phyloP scores from a whole-genome alignment of 192 early-diverging fungal genomes.

The Coemansia sp. region DNA sequence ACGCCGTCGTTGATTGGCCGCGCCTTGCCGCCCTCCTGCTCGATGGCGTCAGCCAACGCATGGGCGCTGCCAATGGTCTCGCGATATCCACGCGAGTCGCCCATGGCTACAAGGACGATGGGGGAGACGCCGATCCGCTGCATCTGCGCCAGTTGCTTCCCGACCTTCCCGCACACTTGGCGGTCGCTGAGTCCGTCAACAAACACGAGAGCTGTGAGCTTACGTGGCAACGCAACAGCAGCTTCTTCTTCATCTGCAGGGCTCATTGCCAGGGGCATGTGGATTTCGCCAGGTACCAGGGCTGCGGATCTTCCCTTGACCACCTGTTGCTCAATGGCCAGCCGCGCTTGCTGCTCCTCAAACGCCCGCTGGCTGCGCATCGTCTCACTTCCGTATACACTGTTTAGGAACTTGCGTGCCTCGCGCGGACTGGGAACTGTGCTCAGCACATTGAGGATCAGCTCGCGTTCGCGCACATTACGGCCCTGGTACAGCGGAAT shows the following conservation, averaged over 20 bases:
- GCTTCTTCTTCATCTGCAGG: conserved; percentile 1
- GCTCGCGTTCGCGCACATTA: conserved; percentile 35
- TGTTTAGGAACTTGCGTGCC: conserved; percentile 52
- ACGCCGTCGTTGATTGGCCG: conserved; percentile 68
- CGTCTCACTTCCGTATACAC: conserved; percentile 43
- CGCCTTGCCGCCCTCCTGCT: conserved; percentile 68
- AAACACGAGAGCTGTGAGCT: conserved; percentile 36
- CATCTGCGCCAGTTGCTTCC: conserved; percentile 53
- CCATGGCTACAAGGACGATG: conserved; percentile 22
- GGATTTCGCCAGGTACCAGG: conserved; percentile 27
- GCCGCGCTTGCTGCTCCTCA: conserved; percentile 35
- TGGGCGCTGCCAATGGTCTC: conserved; percentile 21
- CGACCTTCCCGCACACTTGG: conserved; percentile 10
- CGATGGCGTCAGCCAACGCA: conserved; percentile 65
- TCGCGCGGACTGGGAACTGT: conserved; percentile 52
- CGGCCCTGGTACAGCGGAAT: neutral
- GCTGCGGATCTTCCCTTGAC: conserved; percentile 1
- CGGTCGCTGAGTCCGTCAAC: conserved; percentile 16
- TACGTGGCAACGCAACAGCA: conserved; percentile 13
- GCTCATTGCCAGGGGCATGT: neutral
- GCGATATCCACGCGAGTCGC: conserved; percentile 11
- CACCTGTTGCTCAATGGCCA: conserved; percentile 16
- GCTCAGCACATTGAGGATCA: conserved; percentile 52
- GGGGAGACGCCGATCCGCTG: conserved; percentile 51
- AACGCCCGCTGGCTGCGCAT: conserved; percentile 48